A percentile compares a stretch with the other conserved stretches of the same genome.
Evolutionary conservation across 2,329 filamentous ascomycete genomes (phyloP).

Genomic region (Pseudogymnoascus sp.): DNA sequence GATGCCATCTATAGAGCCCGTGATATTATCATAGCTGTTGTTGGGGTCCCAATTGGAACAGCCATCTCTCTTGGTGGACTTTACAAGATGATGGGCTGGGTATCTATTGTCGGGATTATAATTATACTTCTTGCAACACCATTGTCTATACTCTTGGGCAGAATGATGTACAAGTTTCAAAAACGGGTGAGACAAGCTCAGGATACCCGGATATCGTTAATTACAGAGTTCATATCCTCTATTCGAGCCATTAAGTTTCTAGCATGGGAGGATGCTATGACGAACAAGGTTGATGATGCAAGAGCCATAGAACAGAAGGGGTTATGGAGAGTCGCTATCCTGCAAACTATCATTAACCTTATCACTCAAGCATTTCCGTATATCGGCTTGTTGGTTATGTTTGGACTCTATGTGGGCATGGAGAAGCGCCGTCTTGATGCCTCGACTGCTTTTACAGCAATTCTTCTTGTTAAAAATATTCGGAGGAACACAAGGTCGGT

Average conservation of each 20-base stretch:
- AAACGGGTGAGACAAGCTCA: conserved; percentile 47
- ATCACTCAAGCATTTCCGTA: conserved; percentile 46
- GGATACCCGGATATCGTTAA: conserved; percentile 48
- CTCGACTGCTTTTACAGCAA: conserved; percentile 50
- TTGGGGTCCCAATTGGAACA: conserved; percentile 42
- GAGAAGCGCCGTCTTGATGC: conserved; percentile 43
- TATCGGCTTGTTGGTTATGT: conserved; percentile 46
- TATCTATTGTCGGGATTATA: conserved; percentile 44
- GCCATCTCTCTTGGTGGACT: conserved; percentile 43
- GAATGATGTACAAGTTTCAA: conserved; percentile 43
- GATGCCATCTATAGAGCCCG: conserved; percentile 46
- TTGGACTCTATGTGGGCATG: conserved; percentile 43
- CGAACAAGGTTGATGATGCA: conserved; percentile 42
- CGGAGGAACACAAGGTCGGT: conserved; percentile 27
- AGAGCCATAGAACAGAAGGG: conserved; percentile 45
- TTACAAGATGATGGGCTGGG: conserved; percentile 50
- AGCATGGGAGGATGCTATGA: conserved; percentile 49
- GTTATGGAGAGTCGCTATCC: conserved; percentile 46
- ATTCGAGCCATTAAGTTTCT: conserved; percentile 56
- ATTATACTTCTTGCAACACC: conserved; percentile 42
- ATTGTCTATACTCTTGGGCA: conserved; percentile 43
- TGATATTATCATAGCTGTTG: conserved; percentile 41
- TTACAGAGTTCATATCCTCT: conserved; percentile 50
- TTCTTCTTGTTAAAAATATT: conserved; percentile 46
- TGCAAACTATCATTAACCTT: conserved; percentile 36